Evolutionary conservation across 768 basidiomycete genomes (phyloP).

Genomic region (Mrakia gelida): DNA sequence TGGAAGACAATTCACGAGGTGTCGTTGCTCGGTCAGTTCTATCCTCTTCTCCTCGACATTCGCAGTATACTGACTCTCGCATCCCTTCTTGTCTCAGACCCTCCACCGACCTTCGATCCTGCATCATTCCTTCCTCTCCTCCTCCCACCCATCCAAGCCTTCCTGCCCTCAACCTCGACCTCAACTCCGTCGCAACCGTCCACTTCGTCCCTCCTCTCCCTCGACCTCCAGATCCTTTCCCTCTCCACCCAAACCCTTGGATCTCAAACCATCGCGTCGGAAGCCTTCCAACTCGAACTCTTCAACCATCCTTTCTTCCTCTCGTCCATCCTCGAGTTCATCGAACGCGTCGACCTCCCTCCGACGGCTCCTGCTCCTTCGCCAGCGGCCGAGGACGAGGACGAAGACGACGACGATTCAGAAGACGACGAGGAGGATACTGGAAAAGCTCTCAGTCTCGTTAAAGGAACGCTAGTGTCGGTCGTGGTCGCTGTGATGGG

Average conservation of each 20-base stretch:
- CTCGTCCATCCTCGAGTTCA: slow-evolving; percentile 58
- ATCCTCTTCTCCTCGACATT: neutral
- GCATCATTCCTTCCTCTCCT: slow-evolving; percentile 14
- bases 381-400: slow-evolving; percentile 35
- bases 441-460: neutral
- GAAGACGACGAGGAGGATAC: slow-evolving; percentile 44
- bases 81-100: neutral
- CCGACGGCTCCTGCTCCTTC: slow-evolving; percentile 35
- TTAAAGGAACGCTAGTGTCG: slow-evolving; percentile 20
- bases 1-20: slow-evolving; percentile 28
- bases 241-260: slow-evolving; percentile 8
- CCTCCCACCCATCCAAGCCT: slow-evolving; percentile 22
- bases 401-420: slow-evolving; percentile 3
- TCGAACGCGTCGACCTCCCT: slow-evolving; percentile 67
- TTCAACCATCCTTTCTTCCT: neutral
- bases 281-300: slow-evolving; percentile 16
- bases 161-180: slow-evolving; percentile 4
- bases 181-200: neutral
- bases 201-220: slow-evolving; percentile 39
- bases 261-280: slow-evolving; percentile 14
- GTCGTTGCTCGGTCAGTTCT: slow-evolving; percentile 5
- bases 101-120: neutral
- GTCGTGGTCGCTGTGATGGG: slow-evolving; percentile 26
- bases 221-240: slow-evolving; percentile 20
- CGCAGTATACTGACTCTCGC: neutral